phyloP scores from a whole-genome alignment of 2,329 filamentous ascomycete genomes.

The Penicillium freii region DNA sequence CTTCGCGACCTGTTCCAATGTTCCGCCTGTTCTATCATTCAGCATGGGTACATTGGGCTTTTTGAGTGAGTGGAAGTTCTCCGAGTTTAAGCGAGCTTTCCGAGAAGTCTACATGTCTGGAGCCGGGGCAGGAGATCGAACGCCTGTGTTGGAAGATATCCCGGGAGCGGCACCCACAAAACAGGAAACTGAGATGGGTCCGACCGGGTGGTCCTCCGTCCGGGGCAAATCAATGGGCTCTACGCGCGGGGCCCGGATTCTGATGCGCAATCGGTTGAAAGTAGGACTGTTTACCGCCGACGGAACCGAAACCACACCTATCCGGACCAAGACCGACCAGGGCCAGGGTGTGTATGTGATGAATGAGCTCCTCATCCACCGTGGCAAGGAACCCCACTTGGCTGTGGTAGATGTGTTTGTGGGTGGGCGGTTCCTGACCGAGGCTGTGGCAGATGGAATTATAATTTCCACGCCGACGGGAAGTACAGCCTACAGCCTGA shows the following conservation, averaged over 20 bases:
- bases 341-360: constrained; percentile 65
- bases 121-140: constrained; percentile 51
- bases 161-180: constrained; percentile 29
- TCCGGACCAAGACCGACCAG: constrained; percentile 28
- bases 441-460: constrained; percentile 92
- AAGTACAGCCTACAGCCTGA: constrained; percentile 93
- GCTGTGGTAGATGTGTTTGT: constrained; percentile 90
- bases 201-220: constrained; percentile 67
- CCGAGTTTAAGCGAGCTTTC: constrained; percentile 88
- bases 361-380: constrained; percentile 93
- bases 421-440: constrained; percentile 83
- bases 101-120: constrained; percentile 88
- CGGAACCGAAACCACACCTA: constrained; percentile 56
- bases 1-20: constrained; percentile 75
- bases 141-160: constrained; percentile 45
- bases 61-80: constrained; percentile 93
- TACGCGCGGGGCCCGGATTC: constrained; percentile 70
- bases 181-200: constrained; percentile 31
- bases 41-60: constrained; percentile 97
- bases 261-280: constrained; percentile 82
- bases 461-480: constrained; percentile 92
- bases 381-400: constrained; percentile 84
- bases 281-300: constrained; percentile 76
- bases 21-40: constrained; percentile 90
- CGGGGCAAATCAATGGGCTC: constrained; percentile 79